phyloP scores from a whole-genome alignment of 2,329 filamentous ascomycete genomes.

The Aaosphaeria pasadenensis region DNA sequence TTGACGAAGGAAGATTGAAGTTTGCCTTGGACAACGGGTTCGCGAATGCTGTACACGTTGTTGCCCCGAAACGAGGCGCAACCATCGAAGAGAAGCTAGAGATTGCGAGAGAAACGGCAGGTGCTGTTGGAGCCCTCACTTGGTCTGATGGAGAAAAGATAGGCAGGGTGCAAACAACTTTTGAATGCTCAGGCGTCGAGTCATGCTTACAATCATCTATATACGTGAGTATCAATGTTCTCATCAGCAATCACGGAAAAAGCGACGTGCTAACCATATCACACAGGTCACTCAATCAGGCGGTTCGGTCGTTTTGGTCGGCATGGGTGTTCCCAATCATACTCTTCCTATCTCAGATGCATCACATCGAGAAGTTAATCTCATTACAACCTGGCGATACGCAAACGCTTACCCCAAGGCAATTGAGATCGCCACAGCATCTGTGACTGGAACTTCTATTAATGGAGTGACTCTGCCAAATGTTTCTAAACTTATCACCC shows the following conservation, averaged over 20 bases:
- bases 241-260: neutral
- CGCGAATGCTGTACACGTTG: neutral
- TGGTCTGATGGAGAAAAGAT: neutral
- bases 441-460: too few relatives aligned
- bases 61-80: neutral
- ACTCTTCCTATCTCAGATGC: neutral
- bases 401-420: neutral
- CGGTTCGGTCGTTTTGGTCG: neutral
- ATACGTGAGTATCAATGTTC: neutral
- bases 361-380: neutral
- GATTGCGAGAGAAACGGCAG: too few relatives aligned
- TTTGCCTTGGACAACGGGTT: constrained; percentile 45
- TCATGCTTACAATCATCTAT: constrained; percentile 69
- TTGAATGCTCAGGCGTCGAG: constrained; percentile 92
- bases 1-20: neutral
- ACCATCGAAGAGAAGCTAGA: neutral
- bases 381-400: neutral
- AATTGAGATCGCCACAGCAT: neutral
- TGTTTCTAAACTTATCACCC: too few relatives aligned
- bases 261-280: neutral
- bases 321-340: neutral
- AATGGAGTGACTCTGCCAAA: too few relatives aligned
- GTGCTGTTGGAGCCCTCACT: neutral
- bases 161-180: constrained; percentile 57
- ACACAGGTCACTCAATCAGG: neutral